These are phyloP conservation scores for Heliocybe sulcata DNA, from an alignment of 1,284 basidiomycete genomes.

Conservation along the genomic window DNA sequence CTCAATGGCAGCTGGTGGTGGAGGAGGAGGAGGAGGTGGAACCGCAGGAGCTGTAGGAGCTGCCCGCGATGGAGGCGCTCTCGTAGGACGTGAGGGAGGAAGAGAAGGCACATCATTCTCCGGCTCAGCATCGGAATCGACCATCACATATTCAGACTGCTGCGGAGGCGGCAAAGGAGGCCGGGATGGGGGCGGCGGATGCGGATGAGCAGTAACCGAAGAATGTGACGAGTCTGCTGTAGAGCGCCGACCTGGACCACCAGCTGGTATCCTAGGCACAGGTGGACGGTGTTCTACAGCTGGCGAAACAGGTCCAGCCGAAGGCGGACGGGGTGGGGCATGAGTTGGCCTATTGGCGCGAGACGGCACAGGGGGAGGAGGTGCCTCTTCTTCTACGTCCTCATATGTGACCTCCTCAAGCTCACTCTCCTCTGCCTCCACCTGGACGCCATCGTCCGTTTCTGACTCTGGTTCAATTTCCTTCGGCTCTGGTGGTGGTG, in stretches of 20 bases:
- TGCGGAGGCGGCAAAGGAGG: conserved; percentile 5
- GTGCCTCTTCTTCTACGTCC: conserved; percentile 39
- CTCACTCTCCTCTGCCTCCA: conserved; percentile 63
- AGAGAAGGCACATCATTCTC: conserved; percentile 31
- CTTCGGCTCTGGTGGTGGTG: conserved; percentile 19
- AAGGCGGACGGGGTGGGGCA: conserved; percentile 16
- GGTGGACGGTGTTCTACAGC: conserved; percentile 28
- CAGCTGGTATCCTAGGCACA: conserved; percentile 28
- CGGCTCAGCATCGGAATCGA: conserved; percentile 32
- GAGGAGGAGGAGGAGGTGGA: conserved; percentile 19
- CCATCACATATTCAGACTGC: conserved; percentile 53
- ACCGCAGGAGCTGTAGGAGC: conserved; percentile 13
- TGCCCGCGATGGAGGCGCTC: conserved; percentile 23
- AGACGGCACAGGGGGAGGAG: conserved; percentile 34
- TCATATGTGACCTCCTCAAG: conserved; percentile 54
- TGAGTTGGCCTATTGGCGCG: conserved; percentile 23
- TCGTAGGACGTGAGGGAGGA: conserved; percentile 33
- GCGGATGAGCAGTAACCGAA: neutral
- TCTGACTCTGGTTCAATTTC: conserved; percentile 38
- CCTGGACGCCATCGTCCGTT: conserved; percentile 53
- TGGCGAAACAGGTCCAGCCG: conserved; percentile 25
- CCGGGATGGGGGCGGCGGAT: conserved; percentile 11
- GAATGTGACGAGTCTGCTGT: conserved; percentile 14
- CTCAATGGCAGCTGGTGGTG: conserved; percentile 12
- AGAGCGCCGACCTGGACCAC: conserved; percentile 21